These are phyloP conservation scores for Glycine soja DNA, from an alignment of 306 rosid genomes.

Conservation along the genomic window DNA sequence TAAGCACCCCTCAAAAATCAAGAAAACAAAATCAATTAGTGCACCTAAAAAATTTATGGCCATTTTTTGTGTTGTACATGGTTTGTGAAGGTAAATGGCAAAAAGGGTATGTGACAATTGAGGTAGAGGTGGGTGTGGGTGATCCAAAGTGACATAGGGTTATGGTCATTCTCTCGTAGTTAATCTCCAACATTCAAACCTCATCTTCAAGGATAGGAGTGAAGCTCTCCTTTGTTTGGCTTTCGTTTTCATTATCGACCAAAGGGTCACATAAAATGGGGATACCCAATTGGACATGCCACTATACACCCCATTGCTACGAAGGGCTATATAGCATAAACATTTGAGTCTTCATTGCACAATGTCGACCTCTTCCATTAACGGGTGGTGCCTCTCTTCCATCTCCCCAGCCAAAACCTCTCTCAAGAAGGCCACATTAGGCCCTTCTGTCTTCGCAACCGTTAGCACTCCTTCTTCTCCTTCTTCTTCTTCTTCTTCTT, in stretches of 20 bases:
- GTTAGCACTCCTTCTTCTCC: constrained; percentile 47
- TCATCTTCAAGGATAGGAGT: constrained; percentile 74
- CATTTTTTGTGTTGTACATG: neutral
- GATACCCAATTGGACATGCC: constrained; percentile 32
- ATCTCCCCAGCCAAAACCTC: constrained; percentile 52
- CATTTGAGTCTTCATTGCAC: constrained; percentile 44
- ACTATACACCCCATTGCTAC: neutral
- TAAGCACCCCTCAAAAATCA: constrained; percentile 13
- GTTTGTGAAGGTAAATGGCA: constrained; percentile 21
- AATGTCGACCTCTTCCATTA: constrained; percentile 84
- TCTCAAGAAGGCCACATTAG: constrained; percentile 57
- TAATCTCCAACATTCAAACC: constrained; percentile 75
- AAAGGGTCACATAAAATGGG: constrained; percentile 42
- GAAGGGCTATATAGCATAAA: constrained; percentile 45
- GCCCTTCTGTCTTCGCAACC: constrained; percentile 60
- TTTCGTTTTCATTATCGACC: constrained; percentile 78
- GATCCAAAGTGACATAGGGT: constrained; percentile 48
- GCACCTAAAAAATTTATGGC: neutral
- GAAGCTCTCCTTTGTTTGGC: constrained; percentile 71
- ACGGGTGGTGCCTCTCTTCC: constrained; percentile 64
- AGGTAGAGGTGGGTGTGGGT: neutral
- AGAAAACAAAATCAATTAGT: neutral
- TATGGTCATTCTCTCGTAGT: constrained; percentile 52
- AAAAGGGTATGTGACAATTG: constrained; percentile 37
- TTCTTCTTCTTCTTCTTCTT: constrained; percentile 55